Evolutionary conservation across 1,139 yeast species (phyloP).

Genomic region (Debaryomyces singareniensis): DNA sequence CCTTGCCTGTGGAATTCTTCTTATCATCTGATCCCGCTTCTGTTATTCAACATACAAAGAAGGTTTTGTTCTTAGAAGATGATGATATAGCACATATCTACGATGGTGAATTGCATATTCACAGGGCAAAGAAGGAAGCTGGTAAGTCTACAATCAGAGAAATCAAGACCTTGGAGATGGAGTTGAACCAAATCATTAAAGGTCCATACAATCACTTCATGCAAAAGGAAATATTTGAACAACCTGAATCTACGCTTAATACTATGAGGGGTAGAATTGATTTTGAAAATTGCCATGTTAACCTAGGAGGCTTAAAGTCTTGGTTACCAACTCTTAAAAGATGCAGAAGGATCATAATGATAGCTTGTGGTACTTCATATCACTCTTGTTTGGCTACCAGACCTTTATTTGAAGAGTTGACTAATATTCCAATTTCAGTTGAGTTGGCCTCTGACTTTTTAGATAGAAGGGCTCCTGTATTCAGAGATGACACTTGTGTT

Average conservation of each 20-base stretch:
- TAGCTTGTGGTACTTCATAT: conserved; percentile 99
- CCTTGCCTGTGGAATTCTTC: conserved; percentile 93
- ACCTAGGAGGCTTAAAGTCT: conserved; percentile 84
- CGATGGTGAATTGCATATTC: conserved; percentile 97
- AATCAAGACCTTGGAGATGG: conserved; percentile 95
- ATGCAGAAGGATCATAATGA: conserved; percentile 93
- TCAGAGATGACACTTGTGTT: conserved; percentile 95
- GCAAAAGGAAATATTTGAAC: conserved; percentile 99
- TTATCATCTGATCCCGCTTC: conserved; percentile 97
- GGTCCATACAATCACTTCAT: conserved; percentile 94
- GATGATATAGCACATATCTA: conserved; percentile 98
- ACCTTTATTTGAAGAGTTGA: conserved; percentile 91
- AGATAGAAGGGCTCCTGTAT: conserved; percentile 92
- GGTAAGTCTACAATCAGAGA: conserved; percentile 93
- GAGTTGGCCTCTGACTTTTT: conserved; percentile 97
- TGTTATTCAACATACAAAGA: conserved; percentile 95
- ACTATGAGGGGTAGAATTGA: conserved; percentile 99
- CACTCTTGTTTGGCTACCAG: conserved; percentile 98
- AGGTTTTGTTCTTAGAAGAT: conserved; percentile 93
- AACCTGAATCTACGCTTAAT: conserved; percentile 95
- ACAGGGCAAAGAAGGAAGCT: conserved; percentile 86
- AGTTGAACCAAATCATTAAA: conserved; percentile 96
- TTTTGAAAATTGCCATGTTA: conserved; percentile 70
- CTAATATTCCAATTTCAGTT: conserved; percentile 92
- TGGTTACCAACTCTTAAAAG: conserved; percentile 87